Evolutionary conservation across 805 yeast genomes (phyloP), one percentile per base, ranked within the genome.

Genomic region (Teunomyces atbi): DNA sequence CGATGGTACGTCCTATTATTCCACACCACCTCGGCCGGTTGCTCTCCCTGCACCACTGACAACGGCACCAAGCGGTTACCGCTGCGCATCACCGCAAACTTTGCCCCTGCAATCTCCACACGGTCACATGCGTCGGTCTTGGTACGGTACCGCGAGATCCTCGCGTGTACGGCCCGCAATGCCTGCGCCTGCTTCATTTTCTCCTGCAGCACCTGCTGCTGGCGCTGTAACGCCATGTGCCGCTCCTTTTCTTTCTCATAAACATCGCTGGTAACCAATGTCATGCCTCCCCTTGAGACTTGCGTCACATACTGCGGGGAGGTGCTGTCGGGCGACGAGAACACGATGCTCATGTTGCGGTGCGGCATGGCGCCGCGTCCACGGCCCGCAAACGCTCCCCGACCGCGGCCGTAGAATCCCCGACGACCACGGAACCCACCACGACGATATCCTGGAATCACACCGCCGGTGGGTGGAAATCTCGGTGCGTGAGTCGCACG

Each of bases 51-150:
- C 6, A 61, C 58, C 5, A 60, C 53, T 12, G 59, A 51, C 10
- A 79, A 54, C 0, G 77, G 71, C 0, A 73, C 67, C 27, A 82
- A 59, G 42, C 62, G 64, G 3, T 65, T 62, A 1, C 79, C 81
- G 26, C 62, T 59, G 13, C 64, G 57, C 1, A 69, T 56, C 3
- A 74, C 65, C 0, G 81, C 79, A 59, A 68, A 81, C 27, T 61
- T 58, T n/a, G 65, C 65, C 3, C 73, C 74, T 27, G 70, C 67
- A 8, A 80, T 64, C 11, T 54, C 42, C 7, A 73, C 53, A 33
- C 83, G 64, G 53, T 82, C 84, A 45, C 74, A 71, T 47, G 61
- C 58, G 42, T 73, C 79, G 36, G 73, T 66, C 42, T 65, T 64
- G 5, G 58, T 57, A 47, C 66, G 64, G 45, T 74, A 68, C 45